Evolutionary conservation across 2,329 filamentous ascomycete genomes (phyloP).

Genomic region (Penicillium sp.): DNA sequence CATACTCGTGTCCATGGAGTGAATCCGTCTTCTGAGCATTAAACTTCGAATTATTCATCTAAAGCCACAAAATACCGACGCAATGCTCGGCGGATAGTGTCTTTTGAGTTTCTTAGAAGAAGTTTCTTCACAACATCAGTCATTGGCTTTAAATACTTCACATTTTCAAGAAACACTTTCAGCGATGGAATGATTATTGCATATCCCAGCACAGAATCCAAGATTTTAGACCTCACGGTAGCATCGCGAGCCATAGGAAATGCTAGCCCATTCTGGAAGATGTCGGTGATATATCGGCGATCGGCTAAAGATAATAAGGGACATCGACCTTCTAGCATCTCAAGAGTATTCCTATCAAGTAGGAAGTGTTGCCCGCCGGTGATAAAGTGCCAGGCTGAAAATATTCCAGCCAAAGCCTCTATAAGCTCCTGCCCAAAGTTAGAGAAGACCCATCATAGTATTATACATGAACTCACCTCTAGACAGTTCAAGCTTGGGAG

Average conservation of each 20-base stretch:
- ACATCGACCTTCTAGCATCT: too few species aligned
- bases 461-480: neutral
- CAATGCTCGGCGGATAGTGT: conserved; percentile 11
- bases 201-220: conserved; percentile 2
- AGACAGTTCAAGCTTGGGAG: conserved; percentile 10
- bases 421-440: conserved; percentile 1
- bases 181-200: conserved; percentile 15
- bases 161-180: conserved; percentile 12
- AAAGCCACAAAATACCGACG: conserved; percentile 4
- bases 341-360: too few species aligned
- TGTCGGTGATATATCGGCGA: too few species aligned
- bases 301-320: too few species aligned
- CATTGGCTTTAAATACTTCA: conserved; percentile 17
- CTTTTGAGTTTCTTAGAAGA: conserved; percentile 11
- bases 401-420: neutral
- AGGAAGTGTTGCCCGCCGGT: too few species aligned
- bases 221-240: neutral
- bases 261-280: neutral
- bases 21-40: conserved; percentile 10
- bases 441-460: too few species aligned
- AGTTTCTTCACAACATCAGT: conserved; percentile 14
- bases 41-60: neutral
- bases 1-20: neutral
- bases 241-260: conserved; percentile 1
- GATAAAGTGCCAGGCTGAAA: too few species aligned